Evolutionary conservation across 192 early-diverging fungal genomes (phyloP), one percentile per base, ranked within the genome.

Genomic region (Dissophora globulifera): DNA sequence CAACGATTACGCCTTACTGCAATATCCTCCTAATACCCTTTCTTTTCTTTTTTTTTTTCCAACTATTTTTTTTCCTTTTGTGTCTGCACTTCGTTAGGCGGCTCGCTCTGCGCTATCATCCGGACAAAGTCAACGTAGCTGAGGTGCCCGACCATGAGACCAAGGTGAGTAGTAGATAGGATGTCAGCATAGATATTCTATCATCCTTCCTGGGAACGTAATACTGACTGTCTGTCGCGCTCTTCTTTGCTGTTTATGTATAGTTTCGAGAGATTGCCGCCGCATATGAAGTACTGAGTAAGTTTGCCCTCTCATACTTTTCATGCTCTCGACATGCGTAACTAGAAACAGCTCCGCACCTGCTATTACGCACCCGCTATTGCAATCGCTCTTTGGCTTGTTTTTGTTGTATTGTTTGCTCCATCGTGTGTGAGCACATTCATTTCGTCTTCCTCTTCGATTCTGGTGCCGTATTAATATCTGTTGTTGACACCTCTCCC

Each of bases 191-290:
- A 57, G 45, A 57, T 22, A 38, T 23, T 65, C 51, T 10, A 3
- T 32, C 62, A 35, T 42, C 62, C 38, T 40, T 7, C 13, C 38
- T 10, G 7, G 38, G 38, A 13, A 40, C 38, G 13, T 13, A 13
- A 40, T 7, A 13, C 38, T 13, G 38, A 40, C 8, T 40, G 13
- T 40, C 38, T 40, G 13, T 10, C 13, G 8, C 8, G 7, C 43
- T 4, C 10, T 45, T 45, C 5, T 54, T 50, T 48, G 11, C 12
- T 55, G n/a, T 32, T 33, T 35, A n/a, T n/a, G n/a, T n/a, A 16
- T 66, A 89, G 84, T 99, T 97, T 79, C 92, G 95, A 78, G 82
- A 86, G 20, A 92, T 99, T 48, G 88, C 86, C 33, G 88, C 92
- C 66, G 95, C 97, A 25, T 96, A 96, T 71, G 93, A 95, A 60